Evolutionary conservation across 176 grass and related monocot genomes (phyloP).

Genomic region (bread wheat (Triticum aestivum)): IWGSC_CS_RefSeq_v2.1 NC_057797.1:71024674-71025173

Average conservation of each 20-base stretch:
- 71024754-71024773: too few relatives aligned
- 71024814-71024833: too few relatives aligned
- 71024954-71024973: conserved; percentile 65
- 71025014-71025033: conserved; percentile 17
- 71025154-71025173: neutral
- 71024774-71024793: too few relatives aligned
- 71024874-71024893: neutral
- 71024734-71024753: too few relatives aligned
- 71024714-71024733: too few relatives aligned
- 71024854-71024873: conserved; percentile 24
- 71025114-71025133: conserved; percentile 84
- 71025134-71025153: conserved; percentile 51
- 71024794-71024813: too few relatives aligned
- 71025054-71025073: conserved; percentile 21
- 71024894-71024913: neutral
- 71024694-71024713: too few relatives aligned
- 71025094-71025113: conserved; percentile 63
- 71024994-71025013: conserved; percentile 5
- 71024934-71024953: conserved; percentile 50
- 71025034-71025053: conserved; percentile 6
- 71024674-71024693: too few relatives aligned
- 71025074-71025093: conserved; percentile 45
- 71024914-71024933: neutral
- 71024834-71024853: conserved; percentile 9
- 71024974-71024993: conserved; percentile 59